Base-by-base conservation (phyloP, 768 basidiomycete genomes). In the Lyophyllum shimeji region DNA sequence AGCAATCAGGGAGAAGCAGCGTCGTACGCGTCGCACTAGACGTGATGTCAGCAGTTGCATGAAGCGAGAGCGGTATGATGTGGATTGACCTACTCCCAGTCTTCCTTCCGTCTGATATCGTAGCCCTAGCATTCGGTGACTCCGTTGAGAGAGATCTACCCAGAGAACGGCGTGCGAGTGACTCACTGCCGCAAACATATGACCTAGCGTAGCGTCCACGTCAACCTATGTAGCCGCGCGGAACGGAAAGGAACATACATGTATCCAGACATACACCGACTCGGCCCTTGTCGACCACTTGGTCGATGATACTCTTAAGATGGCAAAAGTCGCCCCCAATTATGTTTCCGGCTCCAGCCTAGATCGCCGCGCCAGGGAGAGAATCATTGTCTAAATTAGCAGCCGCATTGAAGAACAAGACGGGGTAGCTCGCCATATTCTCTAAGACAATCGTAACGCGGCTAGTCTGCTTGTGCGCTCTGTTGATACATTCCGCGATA, bases 241-340 rank as follows among this genome's bases (percentile, higher is more conserved):
- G 44, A 2, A 23, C 27, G 2, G 13, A 42, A 9, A 29, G 9
- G 4, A 18, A 69, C 76, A 48, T 61, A 86, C 93, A 95, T 0
- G 93, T 94, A 69, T 95, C 92, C 40, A 95, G 72, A 68, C 93
- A 95, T 4, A 94, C 86, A 0, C 90, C 89, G 1, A 95, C 83
- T 45, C 93, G 70, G 0, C 72, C 71, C 69, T 93, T 93, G 64
- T 93, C 84, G 3, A 86, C 75, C 1, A 95, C 87, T 20, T 74
- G 73, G 0, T 74, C 65, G 43, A 95, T 94, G 46, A 95, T 92
- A 2, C 71, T 74, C 0, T 77, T 80, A 7, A 95, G 65, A 56
- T 95, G 84, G 4, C 76, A 68, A 62, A 93, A 91, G 24, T 78
- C 76, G 1, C 85, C 83, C 0, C 93, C 92, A 44, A 94, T 78